phyloP scores from a whole-genome alignment of 2,329 filamentous ascomycete species.

The Biscogniauxia marginata region DNA sequence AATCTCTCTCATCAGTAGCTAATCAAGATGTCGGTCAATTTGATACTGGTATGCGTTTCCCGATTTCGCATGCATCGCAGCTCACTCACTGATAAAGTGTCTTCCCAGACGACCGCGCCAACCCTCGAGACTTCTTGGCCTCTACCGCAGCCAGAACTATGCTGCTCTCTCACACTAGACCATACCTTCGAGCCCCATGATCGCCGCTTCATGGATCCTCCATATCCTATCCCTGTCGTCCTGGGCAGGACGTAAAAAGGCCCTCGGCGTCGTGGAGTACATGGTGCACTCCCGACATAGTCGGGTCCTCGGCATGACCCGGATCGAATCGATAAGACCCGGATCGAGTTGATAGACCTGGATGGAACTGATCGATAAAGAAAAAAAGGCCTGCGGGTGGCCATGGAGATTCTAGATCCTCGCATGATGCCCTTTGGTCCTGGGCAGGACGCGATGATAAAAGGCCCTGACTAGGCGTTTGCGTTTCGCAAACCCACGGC shows the following conservation, averaged over 20 bases:
- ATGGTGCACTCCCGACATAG: conserved; percentile 16
- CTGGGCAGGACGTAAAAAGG: conserved; percentile 44
- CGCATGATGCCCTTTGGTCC: conserved; percentile 15
- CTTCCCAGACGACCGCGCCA: no score
- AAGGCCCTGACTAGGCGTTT: conserved; percentile 19
- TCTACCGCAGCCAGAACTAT: background rate
- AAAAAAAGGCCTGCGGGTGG: conserved; percentile 8
- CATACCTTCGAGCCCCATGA: no score
- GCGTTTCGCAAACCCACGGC: conserved; percentile 3
- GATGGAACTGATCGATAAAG: background rate
- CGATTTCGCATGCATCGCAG: no score
- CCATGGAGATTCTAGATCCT: conserved; percentile 10
- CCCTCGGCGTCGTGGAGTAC: conserved; percentile 25
- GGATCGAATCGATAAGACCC: conserved; percentile 13
- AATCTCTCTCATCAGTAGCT: no score
- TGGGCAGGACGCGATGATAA: conserved; percentile 26
- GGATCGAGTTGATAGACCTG: no score
- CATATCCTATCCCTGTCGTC: conserved; percentile 24
- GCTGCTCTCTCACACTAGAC: no score
- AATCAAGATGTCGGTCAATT: no score
- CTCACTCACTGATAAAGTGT: no score
- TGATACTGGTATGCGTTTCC: no score
- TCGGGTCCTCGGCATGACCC: conserved; percentile 16
- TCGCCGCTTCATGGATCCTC: background rate
- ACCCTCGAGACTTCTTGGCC: background rate